A percentile compares a stretch with the other conserved stretches of the same genome.
These are phyloP conservation scores for Curvularia eragrostidis DNA, from an alignment of 2,329 filamentous ascomycete species.

Conservation along the genomic window DNA sequence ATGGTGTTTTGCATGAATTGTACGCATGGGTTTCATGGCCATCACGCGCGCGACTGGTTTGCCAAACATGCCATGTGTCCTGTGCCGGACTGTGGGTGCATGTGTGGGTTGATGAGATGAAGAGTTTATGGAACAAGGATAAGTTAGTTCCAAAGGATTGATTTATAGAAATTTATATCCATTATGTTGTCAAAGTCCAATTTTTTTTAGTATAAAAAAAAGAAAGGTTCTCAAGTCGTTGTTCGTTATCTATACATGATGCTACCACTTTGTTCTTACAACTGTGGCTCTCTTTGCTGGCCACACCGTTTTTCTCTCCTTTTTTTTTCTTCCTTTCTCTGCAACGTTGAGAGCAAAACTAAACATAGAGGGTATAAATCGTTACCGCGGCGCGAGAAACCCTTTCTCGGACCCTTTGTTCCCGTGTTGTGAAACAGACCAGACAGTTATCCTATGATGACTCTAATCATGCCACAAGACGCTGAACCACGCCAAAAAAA, in stretches of 20 bases:
- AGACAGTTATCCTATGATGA: constrained; percentile 18
- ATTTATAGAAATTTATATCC: background rate
- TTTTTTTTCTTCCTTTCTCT: background rate
- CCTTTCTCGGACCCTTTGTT: constrained; percentile 13
- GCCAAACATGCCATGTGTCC: constrained; percentile 60
- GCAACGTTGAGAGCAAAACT: background rate
- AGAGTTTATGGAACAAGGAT: background rate
- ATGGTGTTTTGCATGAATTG: constrained; percentile 68
- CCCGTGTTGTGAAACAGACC: constrained; percentile 3
- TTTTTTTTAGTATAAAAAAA: too few species aligned
- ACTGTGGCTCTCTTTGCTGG: too few species aligned
- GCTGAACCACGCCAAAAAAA: constrained; percentile 8
- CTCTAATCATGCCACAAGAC: constrained; percentile 16
- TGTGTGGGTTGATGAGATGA: constrained; percentile 55
- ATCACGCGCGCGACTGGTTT: constrained; percentile 70
- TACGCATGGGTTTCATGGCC: constrained; percentile 68
- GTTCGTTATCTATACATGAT: background rate
- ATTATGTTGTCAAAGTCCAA: background rate
- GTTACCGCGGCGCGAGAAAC: constrained; percentile 11
- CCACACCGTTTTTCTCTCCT: background rate
- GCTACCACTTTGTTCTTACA: background rate
- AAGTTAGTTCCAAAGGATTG: background rate
- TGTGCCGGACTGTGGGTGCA: constrained; percentile 62
- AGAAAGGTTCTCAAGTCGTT: background rate
- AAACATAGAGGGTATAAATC: constrained; percentile 33